Percentiles rank a stretch among this genome's conserved stretches.
Evolutionary conservation across 2,329 filamentous ascomycete genomes (phyloP).

Genomic region (Aspergillus fumigatiaffinis): DNA sequence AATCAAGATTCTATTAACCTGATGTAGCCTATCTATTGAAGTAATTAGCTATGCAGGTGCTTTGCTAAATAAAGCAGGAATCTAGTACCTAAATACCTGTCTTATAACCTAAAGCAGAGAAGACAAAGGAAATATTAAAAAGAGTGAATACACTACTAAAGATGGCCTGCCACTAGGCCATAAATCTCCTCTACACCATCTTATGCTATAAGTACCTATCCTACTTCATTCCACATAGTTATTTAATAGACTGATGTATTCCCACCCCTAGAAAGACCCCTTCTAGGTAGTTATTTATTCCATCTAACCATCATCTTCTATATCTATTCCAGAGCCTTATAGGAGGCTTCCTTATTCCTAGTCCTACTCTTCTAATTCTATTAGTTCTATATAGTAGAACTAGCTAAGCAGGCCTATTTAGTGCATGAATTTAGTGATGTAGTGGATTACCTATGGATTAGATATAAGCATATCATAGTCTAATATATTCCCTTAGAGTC

Average conservation of each 20-base stretch:
- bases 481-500: neutral
- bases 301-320: neutral
- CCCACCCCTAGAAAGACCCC: neutral
- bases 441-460: conserved; percentile 1
- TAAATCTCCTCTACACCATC: neutral
- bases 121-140: too few relatives aligned
- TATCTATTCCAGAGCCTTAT: neutral
- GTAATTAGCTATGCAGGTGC: too few relatives aligned
- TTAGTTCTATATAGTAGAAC: neutral
- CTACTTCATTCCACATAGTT: neutral
- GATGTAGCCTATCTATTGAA: too few relatives aligned
- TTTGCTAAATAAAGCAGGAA: too few relatives aligned
- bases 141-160: neutral
- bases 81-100: too few relatives aligned
- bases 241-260: rapidly evolving
- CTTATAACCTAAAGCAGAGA: too few relatives aligned
- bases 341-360: too few relatives aligned
- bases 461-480: neutral
- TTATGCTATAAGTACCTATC: neutral
- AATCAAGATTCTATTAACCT: too few relatives aligned
- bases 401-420: conserved; percentile 2
- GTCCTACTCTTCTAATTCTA: neutral
- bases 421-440: conserved; percentile 1
- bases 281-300: neutral
- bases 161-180: neutral